Evolutionary conservation across 306 rosid genomes (phyloP), one percentile per base, ranked within the genome.

Genomic region (Vicia villosa): DNA sequence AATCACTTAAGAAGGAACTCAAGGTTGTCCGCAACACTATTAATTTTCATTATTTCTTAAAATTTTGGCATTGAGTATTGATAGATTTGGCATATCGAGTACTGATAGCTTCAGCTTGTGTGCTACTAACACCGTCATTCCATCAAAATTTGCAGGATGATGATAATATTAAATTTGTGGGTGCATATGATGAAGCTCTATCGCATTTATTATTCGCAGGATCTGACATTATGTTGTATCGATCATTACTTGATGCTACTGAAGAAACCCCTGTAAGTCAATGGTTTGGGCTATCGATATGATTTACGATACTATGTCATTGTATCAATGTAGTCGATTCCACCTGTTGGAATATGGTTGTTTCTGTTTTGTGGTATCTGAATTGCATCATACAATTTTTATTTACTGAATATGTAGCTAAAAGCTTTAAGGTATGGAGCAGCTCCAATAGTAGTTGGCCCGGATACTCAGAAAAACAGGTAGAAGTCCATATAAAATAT

Each of bases 341-440:
- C 21, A 15, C 52, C 9, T 46, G n/a, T 2, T 17, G 12, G 56
- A 50, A 50, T 20, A 52, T 21, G 7, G 1, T 10, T 11, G 59
- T 52, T 52, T 8, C 26, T 54, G 16, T 12, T 12, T 2, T 32
- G 36, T 26, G 21, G 1, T 10, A 56, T 64, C 22, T 34, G 6
- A 57, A 56, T 66, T 64, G 8, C 21, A 51, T 69, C 10, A 57
- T 64, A 30, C 51, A 1, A 12, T 11, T 66, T 22, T 34, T 59
- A 14, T 51, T 5, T 64, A 72, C 45, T 69, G 49, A 56, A 69
- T 77, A 67, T 83, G 81, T 68, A 89, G 98, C 81, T 84, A 59
- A 88, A 86, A 79, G 92, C 93, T 60, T 69, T 92, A 73, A 89
- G 79, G 71, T 92, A 92, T 76, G 96, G 96, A 85, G 87, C 98